Evolutionary conservation across 805 yeast genomes (phyloP).

Genomic region (Suhomyces emberorum): DNA sequence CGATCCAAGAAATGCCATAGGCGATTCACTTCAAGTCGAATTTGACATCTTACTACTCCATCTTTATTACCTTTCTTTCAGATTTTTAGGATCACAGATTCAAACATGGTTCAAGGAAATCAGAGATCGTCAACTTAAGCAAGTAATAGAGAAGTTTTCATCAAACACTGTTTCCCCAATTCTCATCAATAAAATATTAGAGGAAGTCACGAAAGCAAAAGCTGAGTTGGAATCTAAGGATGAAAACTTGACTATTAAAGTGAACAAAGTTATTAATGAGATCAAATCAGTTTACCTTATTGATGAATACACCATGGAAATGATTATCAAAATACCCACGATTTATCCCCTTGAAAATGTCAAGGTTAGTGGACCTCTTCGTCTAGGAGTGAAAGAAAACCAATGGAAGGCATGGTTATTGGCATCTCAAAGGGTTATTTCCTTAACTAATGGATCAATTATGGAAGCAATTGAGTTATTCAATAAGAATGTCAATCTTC

Average conservation of each 20-base stretch:
- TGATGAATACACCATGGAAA: constrained; percentile 84
- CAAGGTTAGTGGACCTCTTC: constrained; percentile 67
- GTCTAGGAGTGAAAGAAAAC: constrained; percentile 86
- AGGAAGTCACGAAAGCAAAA: constrained; percentile 45
- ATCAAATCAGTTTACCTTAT: constrained; percentile 70
- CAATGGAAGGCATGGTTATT: constrained; percentile 95
- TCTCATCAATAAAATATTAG: constrained; percentile 56
- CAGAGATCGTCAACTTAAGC: constrained; percentile 62
- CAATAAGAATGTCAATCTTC: constrained; percentile 71
- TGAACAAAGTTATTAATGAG: constrained; percentile 61
- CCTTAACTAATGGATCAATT: constrained; percentile 70
- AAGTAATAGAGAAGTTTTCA: constrained; percentile 60
- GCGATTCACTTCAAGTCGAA: constrained; percentile 24
- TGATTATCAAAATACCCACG: constrained; percentile 68
- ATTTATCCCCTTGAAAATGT: constrained; percentile 78
- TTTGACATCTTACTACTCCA: constrained; percentile 43
- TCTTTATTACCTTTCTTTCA: constrained; percentile 48
- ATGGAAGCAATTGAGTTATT: constrained; percentile 65
- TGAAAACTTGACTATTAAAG: constrained; percentile 54
- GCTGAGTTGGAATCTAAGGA: constrained; percentile 29
- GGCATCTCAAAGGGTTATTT: constrained; percentile 81
- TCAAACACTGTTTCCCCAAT: constrained; percentile 59
- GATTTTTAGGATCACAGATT: constrained; percentile 52
- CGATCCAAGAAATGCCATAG: background rate
- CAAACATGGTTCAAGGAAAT: constrained; percentile 71